These are phyloP conservation scores for Aspergillus incahuasiensis DNA, from an alignment of 495 filamentous ascomycete species.

Conservation along the genomic window DNA sequence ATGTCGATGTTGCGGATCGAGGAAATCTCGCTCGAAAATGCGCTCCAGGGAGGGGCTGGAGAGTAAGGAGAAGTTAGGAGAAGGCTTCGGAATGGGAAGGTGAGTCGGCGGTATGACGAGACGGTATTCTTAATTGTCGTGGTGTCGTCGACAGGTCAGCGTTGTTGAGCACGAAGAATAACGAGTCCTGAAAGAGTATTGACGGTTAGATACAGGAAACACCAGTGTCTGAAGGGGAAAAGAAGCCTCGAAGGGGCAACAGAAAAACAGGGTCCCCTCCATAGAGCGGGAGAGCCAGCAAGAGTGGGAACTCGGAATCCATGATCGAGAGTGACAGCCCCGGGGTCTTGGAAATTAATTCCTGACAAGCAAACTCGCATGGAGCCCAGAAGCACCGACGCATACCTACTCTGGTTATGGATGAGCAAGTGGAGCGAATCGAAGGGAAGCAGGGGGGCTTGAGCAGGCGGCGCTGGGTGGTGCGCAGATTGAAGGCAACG, in stretches of 20 bases:
- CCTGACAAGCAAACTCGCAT: conserved; percentile 4
- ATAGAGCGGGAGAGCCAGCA: background rate
- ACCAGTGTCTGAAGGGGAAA: background rate
- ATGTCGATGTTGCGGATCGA: background rate
- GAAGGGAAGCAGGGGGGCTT: background rate
- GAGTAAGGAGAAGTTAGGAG: background rate
- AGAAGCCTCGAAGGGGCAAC: background rate
- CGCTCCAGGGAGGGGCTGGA: background rate
- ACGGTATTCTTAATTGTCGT: background rate
- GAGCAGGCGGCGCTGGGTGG: background rate
- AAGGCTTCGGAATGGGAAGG: background rate
- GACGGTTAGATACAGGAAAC: background rate
- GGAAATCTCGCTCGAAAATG: background rate
- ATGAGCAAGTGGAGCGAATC: background rate
- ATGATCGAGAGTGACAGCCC: background rate
- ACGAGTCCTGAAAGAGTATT: background rate
- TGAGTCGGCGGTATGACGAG: background rate
- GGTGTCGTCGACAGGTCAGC: background rate
- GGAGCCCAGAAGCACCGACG: background rate
- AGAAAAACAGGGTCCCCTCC: background rate
- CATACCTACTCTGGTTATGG: background rate
- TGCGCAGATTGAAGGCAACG: background rate
- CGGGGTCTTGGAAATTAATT: background rate
- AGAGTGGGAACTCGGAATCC: background rate
- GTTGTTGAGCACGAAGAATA: background rate